A percentile compares a stretch with the other conserved stretches of the same genome.
phyloP scores from a whole-genome alignment of 2,329 filamentous ascomycete species.

The Microdochium bolleyi region DNA sequence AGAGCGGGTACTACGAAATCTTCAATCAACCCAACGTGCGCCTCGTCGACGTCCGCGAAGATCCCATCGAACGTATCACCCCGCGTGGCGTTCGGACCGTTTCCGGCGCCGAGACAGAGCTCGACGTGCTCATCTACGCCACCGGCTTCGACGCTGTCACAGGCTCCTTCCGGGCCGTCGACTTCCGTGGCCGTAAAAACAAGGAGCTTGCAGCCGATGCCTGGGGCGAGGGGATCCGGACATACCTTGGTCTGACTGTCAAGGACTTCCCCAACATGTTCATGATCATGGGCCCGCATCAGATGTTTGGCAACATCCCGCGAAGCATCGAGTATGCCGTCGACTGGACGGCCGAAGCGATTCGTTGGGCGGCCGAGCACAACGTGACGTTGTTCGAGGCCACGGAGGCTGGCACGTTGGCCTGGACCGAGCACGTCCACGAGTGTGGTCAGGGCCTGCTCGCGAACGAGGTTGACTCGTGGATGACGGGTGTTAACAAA shows the following conservation, averaged over 20 bases:
- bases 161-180: slow-evolving; percentile 25
- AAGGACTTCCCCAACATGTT: slow-evolving; percentile 39
- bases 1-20: slow-evolving; percentile 39
- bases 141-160: slow-evolving; percentile 33
- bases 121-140: slow-evolving; percentile 30
- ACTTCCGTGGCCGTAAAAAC: slow-evolving; percentile 21
- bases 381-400: slow-evolving; percentile 27
- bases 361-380: slow-evolving; percentile 21
- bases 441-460: slow-evolving; percentile 34
- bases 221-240: slow-evolving; percentile 25
- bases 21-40: slow-evolving; percentile 35
- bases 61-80: slow-evolving; percentile 28
- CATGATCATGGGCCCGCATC: slow-evolving; percentile 33
- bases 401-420: slow-evolving; percentile 25
- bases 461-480: slow-evolving; percentile 39
- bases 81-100: slow-evolving; percentile 23
- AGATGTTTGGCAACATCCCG: slow-evolving; percentile 34
- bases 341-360: slow-evolving; percentile 24
- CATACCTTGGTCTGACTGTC: slow-evolving; percentile 32
- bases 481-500: slow-evolving; percentile 48
- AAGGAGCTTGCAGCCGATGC: slow-evolving; percentile 23
- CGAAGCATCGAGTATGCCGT: slow-evolving; percentile 33
- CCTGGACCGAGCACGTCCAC: slow-evolving; percentile 40
- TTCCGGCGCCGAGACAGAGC: slow-evolving; percentile 19
- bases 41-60: slow-evolving; percentile 34